Conservation (phyloP, 768 basidiomycete species). For the Termitomyces titanicus region DNA sequence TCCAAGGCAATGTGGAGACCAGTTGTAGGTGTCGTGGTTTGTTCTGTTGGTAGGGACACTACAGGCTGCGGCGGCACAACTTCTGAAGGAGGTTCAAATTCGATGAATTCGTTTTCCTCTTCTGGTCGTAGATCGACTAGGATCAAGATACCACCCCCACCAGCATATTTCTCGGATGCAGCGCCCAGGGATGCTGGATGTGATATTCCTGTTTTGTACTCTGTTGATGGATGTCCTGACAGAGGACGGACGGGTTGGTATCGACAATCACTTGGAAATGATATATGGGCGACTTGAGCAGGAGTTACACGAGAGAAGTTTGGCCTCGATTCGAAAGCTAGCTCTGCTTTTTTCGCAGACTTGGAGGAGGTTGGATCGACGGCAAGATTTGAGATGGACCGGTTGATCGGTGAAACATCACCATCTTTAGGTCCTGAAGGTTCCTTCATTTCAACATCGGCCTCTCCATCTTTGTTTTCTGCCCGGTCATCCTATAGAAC, state of each 20-base stretch:
- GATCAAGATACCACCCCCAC: slow-evolving; percentile 87
- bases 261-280: slow-evolving; percentile 73
- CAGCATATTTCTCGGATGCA: slow-evolving; percentile 59
- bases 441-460: slow-evolving; percentile 80
- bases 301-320: slow-evolving; percentile 95
- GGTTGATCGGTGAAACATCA: slow-evolving; percentile 55
- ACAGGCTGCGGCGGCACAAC: slow-evolving; percentile 23
- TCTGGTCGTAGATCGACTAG: slow-evolving; percentile 70
- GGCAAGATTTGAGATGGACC: slow-evolving; percentile 46
- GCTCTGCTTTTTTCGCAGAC: slow-evolving; percentile 66
- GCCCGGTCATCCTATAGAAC: slow-evolving; percentile 47
- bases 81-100: slow-evolving; percentile 39
- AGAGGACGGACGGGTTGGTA: slow-evolving; percentile 90
- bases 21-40: slow-evolving; percentile 28
- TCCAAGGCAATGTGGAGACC: slow-evolving; percentile 65
- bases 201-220: slow-evolving; percentile 27
- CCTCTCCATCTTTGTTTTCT: slow-evolving; percentile 47
- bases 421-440: slow-evolving; percentile 39
- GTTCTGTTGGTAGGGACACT: slow-evolving; percentile 24
- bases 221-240: slow-evolving; percentile 40
- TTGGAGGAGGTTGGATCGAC: slow-evolving; percentile 38
- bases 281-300: slow-evolving; percentile 79
- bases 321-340: slow-evolving; percentile 65
- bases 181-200: slow-evolving; percentile 25
- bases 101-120: slow-evolving; percentile 73